phyloP scores from a whole-genome alignment of 495 filamentous ascomycete genomes.

The Penicillium salamii region DNA sequence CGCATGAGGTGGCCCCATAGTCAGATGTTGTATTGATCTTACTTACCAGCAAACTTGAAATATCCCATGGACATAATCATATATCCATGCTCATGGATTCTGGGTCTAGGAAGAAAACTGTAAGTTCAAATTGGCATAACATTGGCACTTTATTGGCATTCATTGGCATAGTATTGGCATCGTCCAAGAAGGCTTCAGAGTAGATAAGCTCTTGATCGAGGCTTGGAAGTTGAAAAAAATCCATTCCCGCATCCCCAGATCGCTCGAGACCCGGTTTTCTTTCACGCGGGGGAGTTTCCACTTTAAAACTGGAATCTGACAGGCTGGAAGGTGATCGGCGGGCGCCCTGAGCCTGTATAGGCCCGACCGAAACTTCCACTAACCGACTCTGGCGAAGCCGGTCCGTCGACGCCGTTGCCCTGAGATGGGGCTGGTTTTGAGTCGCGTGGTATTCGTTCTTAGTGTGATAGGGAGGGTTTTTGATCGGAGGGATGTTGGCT shows the following conservation, averaged over 20 bases:
- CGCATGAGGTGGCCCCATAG: too few relatives aligned
- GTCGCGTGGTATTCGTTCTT: too few relatives aligned
- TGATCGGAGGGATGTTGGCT: neutral
- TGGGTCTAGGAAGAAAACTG: neutral
- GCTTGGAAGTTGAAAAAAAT: neutral
- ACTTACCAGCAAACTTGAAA: too few relatives aligned
- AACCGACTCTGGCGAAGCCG: conserved; percentile 23
- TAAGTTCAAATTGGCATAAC: neutral
- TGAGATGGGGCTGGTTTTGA: neutral
- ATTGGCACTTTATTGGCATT: neutral
- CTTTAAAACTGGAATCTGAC: conserved; percentile 6
- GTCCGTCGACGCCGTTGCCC: conserved; percentile 1
- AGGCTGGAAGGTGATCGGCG: conserved; percentile 16
- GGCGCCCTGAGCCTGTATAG: conserved; percentile 1
- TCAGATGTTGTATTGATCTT: too few relatives aligned
- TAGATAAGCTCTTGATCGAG: neutral
- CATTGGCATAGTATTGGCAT: neutral
- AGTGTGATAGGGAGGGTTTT: too few relatives aligned
- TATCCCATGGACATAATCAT: too few relatives aligned
- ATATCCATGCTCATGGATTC: too few relatives aligned
- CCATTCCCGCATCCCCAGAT: neutral
- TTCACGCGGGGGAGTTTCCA: conserved; percentile 1
- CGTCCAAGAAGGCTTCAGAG: neutral
- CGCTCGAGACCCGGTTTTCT: conserved; percentile 2
- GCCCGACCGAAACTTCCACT: conserved; percentile 3